Conservation (phyloP, 2,329 filamentous ascomycete species). For the Pestalotiopsis sp. region DNA sequence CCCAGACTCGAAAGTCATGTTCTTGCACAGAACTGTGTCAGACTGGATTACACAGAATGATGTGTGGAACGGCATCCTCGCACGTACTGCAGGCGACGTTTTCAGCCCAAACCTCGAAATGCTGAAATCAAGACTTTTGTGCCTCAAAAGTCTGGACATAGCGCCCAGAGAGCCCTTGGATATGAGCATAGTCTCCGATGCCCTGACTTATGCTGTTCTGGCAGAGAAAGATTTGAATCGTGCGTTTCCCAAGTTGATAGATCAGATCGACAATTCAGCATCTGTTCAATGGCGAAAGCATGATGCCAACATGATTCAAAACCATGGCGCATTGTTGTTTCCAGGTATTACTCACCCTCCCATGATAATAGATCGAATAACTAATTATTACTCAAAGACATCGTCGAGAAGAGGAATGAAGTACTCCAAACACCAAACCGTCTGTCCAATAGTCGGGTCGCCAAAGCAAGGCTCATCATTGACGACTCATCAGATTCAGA, state of each 20-base stretch:
- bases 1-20: background rate
- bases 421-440: background rate
- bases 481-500: background rate
- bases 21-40: background rate
- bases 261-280: background rate
- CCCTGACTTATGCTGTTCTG: background rate
- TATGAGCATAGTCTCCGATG: background rate
- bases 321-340: background rate
- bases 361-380: background rate
- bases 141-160: background rate
- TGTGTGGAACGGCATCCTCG: background rate
- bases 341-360: background rate
- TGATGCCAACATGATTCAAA: background rate
- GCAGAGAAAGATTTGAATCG: background rate
- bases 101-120: slow-evolving; percentile 2
- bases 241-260: background rate
- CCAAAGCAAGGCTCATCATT: background rate
- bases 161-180: background rate
- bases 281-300: background rate
- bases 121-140: background rate
- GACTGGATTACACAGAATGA: background rate
- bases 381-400: background rate
- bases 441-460: background rate
- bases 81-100: background rate
- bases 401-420: background rate